Evolutionary conservation across 768 basidiomycete species (phyloP), one percentile per base, ranked within the genome.

Genomic region (Agaricus subrufescens): DNA sequence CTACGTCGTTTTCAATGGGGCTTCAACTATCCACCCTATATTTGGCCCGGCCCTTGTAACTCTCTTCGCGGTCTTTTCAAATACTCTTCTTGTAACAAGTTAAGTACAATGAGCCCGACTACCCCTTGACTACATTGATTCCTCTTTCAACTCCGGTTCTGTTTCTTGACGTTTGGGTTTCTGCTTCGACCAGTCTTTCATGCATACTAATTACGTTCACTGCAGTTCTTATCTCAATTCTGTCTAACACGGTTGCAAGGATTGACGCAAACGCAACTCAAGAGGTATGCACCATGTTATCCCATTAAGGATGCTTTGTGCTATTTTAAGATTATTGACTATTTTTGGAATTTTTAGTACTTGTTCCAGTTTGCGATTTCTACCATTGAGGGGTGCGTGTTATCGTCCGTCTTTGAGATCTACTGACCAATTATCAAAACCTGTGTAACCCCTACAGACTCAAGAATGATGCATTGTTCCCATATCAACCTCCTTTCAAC

Each of bases 401-500:
- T 26, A 31, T 19, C 37, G 29, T 50, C 42, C 15, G 12, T 4
- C 26, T 3, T 19, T 19, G 47, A 34, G 25, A 50, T 26, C 26
- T 14, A 45, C 9, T 47, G 15, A 45, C 23, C 42, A 25, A 15
- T 27, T 57, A 4, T 48, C 23, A 31, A 54, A 29, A 42, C 39
- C 6, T 8, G 15, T 30, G 3, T 38, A n/a, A 15, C 15, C 38
- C 12, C 29, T 40, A 10, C 59, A 91, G 92, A 25, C 89, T 94
- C 65, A 94, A 94, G 66, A 86, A 87, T 2, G 92, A 95, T 66
- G 90, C 90, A 1, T 75, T 97, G 15, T 92, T 95, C 73, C 92
- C 88, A 46, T 96, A 97, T 63, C 90, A 94, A 61, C 91, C 91
- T 1, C 94, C 94, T 1, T 92, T 93, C 79, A 93, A 91, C 63